phyloP scores from a whole-genome alignment of 129 eudicot species.

The Chrysanthemum makinoi region DNA sequence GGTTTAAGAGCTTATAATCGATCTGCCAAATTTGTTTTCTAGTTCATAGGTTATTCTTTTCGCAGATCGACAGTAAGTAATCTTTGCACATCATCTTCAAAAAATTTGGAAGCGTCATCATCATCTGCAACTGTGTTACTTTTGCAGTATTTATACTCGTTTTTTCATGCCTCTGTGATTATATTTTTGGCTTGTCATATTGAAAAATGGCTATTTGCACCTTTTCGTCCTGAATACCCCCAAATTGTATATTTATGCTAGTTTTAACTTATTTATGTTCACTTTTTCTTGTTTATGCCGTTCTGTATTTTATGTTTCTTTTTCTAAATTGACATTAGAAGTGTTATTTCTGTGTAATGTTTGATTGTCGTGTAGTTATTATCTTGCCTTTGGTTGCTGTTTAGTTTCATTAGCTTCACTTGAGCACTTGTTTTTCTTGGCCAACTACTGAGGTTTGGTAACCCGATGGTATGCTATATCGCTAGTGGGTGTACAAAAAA shows the following conservation, averaged over 20 bases:
- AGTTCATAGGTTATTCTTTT: conserved; percentile 33
- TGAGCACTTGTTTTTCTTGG: too few species aligned
- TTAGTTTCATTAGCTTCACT: too few species aligned
- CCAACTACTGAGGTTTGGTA: too few species aligned
- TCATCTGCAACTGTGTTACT: conserved; percentile 24
- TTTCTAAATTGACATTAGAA: conserved; percentile 9
- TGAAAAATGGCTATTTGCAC: conserved; percentile 21
- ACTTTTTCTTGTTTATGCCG: conserved; percentile 32
- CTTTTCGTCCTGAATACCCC: conserved; percentile 22
- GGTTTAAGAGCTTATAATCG: conserved; percentile 15
- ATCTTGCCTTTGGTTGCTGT: not conserved
- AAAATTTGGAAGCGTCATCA: conserved; percentile 14
- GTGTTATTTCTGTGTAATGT: not conserved
- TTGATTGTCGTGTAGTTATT: not conserved
- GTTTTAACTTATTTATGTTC: conserved; percentile 25
- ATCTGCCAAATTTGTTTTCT: conserved; percentile 36
- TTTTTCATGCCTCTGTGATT: conserved; percentile 34
- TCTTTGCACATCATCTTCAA: conserved; percentile 24
- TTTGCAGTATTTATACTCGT: conserved; percentile 35
- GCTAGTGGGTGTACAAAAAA: too few species aligned
- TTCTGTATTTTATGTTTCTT: conserved; percentile 45
- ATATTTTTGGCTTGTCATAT: conserved; percentile 24
- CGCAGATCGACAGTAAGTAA: conserved; percentile 27
- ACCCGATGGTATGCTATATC: too few species aligned
- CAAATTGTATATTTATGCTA: conserved; percentile 51